Conservation (phyloP, 1,284 basidiomycete genomes). For the Ganoderma sinense region DNA sequence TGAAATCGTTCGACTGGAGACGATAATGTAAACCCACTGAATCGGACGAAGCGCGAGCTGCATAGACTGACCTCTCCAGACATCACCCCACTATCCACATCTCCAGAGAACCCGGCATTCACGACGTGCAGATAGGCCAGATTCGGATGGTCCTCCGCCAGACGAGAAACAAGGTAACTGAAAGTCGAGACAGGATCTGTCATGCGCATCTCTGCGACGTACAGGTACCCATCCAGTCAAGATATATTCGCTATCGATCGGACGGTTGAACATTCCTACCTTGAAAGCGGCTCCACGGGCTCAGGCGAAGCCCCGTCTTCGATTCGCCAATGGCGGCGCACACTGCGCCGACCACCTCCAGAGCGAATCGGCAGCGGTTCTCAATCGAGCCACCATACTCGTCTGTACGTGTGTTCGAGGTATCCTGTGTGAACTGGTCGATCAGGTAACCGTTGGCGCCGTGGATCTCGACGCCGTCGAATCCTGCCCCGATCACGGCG, state of each 20-base stretch:
- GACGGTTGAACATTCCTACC: slow-evolving; percentile 27
- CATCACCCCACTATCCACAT: slow-evolving; percentile 16
- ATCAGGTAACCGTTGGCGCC: slow-evolving; percentile 49
- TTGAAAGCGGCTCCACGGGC: slow-evolving; percentile 56
- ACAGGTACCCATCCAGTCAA: slow-evolving; percentile 31
- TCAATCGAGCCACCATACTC: slow-evolving; percentile 65
- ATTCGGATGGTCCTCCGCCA: slow-evolving; percentile 49
- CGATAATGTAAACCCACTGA: not conserved
- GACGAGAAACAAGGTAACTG: slow-evolving; percentile 44
- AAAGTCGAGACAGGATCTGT: slow-evolving; percentile 55
- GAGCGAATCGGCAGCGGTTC: slow-evolving; percentile 58
- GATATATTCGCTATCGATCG: slow-evolving; percentile 39
- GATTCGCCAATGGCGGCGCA: slow-evolving; percentile 50
- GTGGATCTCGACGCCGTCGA: slow-evolving; percentile 51
- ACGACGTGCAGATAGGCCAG: slow-evolving; percentile 64
- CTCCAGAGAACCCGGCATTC: slow-evolving; percentile 44
- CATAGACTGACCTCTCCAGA: not conserved
- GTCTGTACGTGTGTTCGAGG: slow-evolving; percentile 62
- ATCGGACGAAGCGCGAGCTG: not conserved
- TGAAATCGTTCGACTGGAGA: slow-evolving; percentile 38
- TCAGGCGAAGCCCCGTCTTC: slow-evolving; percentile 58
- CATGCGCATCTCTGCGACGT: slow-evolving; percentile 46
- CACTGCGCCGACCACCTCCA: slow-evolving; percentile 58
- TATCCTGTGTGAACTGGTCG: slow-evolving; percentile 52
- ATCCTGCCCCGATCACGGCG: slow-evolving; percentile 51